Conservation (phyloP, 208 protist species). For the Acanthamoeba lenticulata region DNA sequence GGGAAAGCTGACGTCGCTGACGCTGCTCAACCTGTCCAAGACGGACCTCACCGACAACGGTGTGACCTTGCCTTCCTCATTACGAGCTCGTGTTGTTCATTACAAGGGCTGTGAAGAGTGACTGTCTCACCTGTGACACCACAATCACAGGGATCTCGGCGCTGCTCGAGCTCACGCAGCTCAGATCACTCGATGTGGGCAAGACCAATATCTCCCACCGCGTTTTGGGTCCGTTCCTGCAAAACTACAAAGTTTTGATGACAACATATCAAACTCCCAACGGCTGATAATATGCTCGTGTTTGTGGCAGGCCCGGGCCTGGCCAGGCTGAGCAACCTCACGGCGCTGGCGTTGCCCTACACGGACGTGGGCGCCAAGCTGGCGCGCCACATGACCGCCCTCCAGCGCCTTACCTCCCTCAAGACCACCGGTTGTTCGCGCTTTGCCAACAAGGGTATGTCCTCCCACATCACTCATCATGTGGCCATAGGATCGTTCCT, state of each 20-base stretch:
- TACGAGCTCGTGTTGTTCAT: no score
- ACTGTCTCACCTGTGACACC: no score
- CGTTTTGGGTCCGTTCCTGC: background rate
- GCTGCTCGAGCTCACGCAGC: background rate
- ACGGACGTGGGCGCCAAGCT: conserved; percentile 48
- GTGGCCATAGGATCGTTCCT: background rate
- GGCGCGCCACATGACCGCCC: background rate
- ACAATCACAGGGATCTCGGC: background rate
- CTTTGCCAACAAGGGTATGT: conserved; percentile 29
- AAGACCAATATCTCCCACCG: conserved; percentile 22
- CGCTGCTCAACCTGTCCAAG: conserved; percentile 63
- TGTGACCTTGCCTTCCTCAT: no score
- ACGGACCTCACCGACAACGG: conserved; percentile 31
- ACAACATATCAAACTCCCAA: background rate
- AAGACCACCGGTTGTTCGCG: conserved; percentile 24
- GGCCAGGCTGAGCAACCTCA: background rate
- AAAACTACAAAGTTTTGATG: no score
- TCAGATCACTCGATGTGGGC: conserved; percentile 23
- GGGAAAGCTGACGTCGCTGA: conserved; percentile 50
- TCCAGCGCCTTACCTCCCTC: background rate
- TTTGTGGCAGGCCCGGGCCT: background rate
- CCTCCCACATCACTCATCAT: background rate
- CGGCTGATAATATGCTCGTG: background rate
- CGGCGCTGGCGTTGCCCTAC: conserved; percentile 11
- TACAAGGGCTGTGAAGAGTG: background rate